Evolutionary conservation across 2,329 filamentous ascomycete species (phyloP).

Genomic region (Aureobasidium zeae): DNA sequence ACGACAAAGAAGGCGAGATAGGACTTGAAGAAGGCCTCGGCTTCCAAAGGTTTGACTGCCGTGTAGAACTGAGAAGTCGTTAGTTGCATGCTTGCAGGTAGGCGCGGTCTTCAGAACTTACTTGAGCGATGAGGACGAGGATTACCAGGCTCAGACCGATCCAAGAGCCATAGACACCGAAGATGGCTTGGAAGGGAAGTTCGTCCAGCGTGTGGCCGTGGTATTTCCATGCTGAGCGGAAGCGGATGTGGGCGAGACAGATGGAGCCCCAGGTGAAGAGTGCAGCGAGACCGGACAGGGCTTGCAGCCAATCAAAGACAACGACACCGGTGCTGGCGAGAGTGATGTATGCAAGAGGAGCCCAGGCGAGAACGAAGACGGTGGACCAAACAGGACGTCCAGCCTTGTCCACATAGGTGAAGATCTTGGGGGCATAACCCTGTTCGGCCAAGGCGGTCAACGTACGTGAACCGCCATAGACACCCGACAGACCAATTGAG

Average conservation of each 20-base stretch:
- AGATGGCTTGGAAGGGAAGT: slow-evolving; percentile 71
- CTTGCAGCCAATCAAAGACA: slow-evolving; percentile 54
- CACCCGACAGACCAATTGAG: slow-evolving; percentile 82
- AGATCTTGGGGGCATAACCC: slow-evolving; percentile 45
- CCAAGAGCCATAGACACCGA: slow-evolving; percentile 71
- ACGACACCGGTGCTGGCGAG: slow-evolving; percentile 34
- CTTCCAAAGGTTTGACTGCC: slow-evolving; percentile 37
- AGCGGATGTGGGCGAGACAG: slow-evolving; percentile 56
- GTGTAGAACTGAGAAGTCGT: slow-evolving; percentile 36
- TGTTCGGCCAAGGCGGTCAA: slow-evolving; percentile 84
- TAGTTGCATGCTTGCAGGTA: too few species aligned
- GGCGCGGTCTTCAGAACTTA: neutral
- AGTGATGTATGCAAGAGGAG: slow-evolving; percentile 50
- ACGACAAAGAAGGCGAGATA: slow-evolving; percentile 48
- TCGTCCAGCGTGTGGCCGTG: slow-evolving; percentile 59
- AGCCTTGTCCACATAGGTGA: slow-evolving; percentile 52
- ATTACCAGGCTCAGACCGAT: slow-evolving; percentile 66
- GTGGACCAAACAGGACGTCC: slow-evolving; percentile 52
- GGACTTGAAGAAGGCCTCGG: slow-evolving; percentile 45
- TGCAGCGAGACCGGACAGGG: slow-evolving; percentile 61
- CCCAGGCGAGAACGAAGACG: slow-evolving; percentile 35
- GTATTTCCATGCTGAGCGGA: slow-evolving; percentile 52
- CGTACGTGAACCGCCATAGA: slow-evolving; percentile 85
- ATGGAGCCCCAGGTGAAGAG: slow-evolving; percentile 70
- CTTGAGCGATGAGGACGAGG: slow-evolving; percentile 65